phyloP scores from a whole-genome alignment of 2,329 filamentous ascomycete species.

The Hypocreales sp. region DNA sequence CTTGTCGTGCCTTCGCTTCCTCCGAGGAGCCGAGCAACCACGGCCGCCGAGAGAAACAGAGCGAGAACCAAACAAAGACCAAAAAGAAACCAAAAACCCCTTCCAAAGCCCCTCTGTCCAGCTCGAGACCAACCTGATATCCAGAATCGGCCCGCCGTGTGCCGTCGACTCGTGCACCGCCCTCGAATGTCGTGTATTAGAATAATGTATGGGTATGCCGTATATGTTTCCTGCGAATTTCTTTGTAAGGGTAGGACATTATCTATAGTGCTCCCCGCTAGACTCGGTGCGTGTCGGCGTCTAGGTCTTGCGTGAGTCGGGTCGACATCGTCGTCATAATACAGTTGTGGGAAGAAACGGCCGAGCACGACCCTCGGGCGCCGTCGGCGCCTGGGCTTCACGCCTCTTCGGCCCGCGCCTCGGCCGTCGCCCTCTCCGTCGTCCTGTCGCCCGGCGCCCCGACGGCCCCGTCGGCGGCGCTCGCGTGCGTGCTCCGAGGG shows the following conservation, averaged over 20 bases:
- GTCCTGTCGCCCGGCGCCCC: slow-evolving; percentile 13
- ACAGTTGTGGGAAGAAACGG: too few species aligned
- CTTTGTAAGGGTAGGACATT: slow-evolving; percentile 3
- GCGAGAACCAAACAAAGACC: too few species aligned
- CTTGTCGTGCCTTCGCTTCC: too few species aligned
- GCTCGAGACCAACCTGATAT: too few species aligned
- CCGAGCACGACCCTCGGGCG: too few species aligned
- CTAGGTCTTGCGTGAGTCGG: background rate
- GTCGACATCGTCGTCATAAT: slow-evolving; percentile 1
- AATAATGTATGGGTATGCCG: slow-evolving; percentile 8
- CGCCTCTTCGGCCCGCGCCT: too few species aligned
- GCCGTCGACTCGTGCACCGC: background rate
- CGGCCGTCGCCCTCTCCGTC: slow-evolving; percentile 25
- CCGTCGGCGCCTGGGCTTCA: too few species aligned
- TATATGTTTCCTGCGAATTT: slow-evolving; percentile 5
- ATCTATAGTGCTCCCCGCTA: slow-evolving; percentile 2
- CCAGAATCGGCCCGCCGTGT: background rate
- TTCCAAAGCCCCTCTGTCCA: too few species aligned
- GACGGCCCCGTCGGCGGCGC: slow-evolving; percentile 25
- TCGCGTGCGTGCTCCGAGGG: slow-evolving; percentile 46
- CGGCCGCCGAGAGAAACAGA: too few species aligned
- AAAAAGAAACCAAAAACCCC: too few species aligned
- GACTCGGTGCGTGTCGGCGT: background rate
- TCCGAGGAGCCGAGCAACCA: too few species aligned
- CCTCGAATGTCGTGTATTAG: slow-evolving; percentile 5